Conservation (phyloP, 768 basidiomycete genomes). For the Naganishia friedmannii region DNA sequence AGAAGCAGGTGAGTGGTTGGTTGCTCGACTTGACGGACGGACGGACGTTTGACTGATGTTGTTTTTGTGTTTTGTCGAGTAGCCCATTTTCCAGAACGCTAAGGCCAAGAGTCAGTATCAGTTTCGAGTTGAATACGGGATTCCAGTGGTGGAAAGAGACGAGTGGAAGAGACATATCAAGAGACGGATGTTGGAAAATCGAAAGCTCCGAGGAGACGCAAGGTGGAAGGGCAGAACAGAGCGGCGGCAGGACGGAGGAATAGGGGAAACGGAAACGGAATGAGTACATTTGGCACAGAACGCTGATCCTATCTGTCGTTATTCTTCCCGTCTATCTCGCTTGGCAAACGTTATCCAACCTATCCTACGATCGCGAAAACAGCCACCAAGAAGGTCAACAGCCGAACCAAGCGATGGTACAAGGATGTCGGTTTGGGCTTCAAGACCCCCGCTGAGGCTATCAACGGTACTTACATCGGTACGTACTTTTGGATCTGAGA, state of each 20-base stretch:
- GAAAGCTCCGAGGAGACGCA: no score
- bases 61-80: conserved; percentile 55
- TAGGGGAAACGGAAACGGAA: not conserved
- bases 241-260: not conserved
- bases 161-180: not conserved
- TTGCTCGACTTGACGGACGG: not conserved
- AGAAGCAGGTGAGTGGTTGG: not conserved
- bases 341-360: not conserved
- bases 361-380: conserved; percentile 8
- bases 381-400: conserved; percentile 87
- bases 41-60: not conserved
- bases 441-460: conserved; percentile 93
- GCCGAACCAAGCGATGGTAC: conserved; percentile 97
- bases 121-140: no score
- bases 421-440: conserved; percentile 97
- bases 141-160: no score
- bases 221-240: not conserved
- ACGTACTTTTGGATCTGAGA: conserved; percentile 51
- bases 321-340: not conserved
- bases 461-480: conserved; percentile 95
- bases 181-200: not conserved
- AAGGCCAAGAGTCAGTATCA: conserved; percentile 80
- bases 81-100: conserved; percentile 94
- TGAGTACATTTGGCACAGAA: not conserved
- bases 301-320: not conserved